Evolutionary conservation across 306 rosid genomes (phyloP).

Genomic region (Prunus mongolica): DNA sequence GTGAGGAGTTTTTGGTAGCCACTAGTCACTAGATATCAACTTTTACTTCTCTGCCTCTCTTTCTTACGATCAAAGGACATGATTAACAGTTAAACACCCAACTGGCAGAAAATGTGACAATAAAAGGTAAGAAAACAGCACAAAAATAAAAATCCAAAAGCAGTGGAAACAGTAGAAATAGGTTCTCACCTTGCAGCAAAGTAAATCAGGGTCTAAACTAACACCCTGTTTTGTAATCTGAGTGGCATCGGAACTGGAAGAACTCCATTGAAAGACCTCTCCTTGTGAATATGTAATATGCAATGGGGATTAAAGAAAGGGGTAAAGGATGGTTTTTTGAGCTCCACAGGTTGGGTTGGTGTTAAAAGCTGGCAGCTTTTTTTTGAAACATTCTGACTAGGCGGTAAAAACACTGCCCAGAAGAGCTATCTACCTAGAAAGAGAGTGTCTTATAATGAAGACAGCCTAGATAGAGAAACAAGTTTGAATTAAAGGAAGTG

Average conservation of each 20-base stretch:
- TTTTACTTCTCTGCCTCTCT: not conserved
- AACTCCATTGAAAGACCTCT: conserved; percentile 23
- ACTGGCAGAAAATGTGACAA: not conserved
- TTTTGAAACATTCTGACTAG: conserved; percentile 24
- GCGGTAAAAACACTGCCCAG: conserved; percentile 31
- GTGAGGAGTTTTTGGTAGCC: too few relatives aligned
- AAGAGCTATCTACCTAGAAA: conserved; percentile 11
- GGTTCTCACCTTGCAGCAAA: conserved; percentile 17
- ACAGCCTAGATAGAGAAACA: conserved; percentile 16
- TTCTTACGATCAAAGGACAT: conserved; percentile 8
- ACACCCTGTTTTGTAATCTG: conserved; percentile 4
- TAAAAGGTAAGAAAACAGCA: not conserved
- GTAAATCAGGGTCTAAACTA: conserved; percentile 3
- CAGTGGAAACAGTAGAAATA: not conserved
- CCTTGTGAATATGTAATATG: conserved; percentile 3
- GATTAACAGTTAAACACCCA: not conserved
- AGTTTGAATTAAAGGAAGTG: conserved; percentile 74
- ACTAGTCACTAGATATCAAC: not conserved
- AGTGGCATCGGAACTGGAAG: conserved; percentile 7
- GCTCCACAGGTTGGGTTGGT: not conserved
- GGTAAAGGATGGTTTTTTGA: conserved; percentile 13
- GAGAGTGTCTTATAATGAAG: conserved; percentile 6
- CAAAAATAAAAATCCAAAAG: not conserved
- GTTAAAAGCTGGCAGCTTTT: conserved; percentile 14
- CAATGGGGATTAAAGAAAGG: not conserved